Base-by-base conservation (phyloP, 306 rosid species). In the barrel medic (Medicago truncatula) region DNA sequence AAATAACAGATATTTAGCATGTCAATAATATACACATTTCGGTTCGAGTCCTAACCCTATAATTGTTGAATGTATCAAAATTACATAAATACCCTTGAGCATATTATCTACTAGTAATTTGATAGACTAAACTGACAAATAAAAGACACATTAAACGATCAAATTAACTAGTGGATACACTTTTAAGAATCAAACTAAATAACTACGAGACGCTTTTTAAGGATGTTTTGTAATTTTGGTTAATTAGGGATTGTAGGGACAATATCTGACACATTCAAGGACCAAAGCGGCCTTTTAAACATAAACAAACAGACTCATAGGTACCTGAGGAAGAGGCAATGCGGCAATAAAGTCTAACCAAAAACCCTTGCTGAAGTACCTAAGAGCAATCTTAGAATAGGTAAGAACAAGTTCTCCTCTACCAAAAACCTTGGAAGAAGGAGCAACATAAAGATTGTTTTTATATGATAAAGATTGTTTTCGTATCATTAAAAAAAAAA, bases 391-490 rank as follows among this genome's bases (percentile, higher is more conserved):
- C 81, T 87, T 84, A 52, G 85, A 76, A 79, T 84, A 67, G 5
- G 80, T 67, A 58, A 87, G 61, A 67, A 87, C 85, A 74, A 87
- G 90, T 41, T 87, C 90, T 63, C 90, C 90, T 79, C 90, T 84
- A 64, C 90, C 90, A 74, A 87, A 87, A 54, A 87, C 85, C 44
- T 83, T 67, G 0, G 90, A 87, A 75, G 90, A 87, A 76, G 90
- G 90, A 40, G 90, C 90, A 39, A 87, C 78, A 66, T 82, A 87
- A n/a, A n/a, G n/a, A n/a, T n/a, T n/a, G n/a, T n/a, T n/a, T n/a
- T n/a, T n/a, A n/a, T n/a, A n/a, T n/a, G n/a, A n/a, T n/a, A n/a
- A n/a, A n/a, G n/a, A n/a, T n/a, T n/a, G n/a, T n/a, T n/a, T n/a
- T n/a, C n/a, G n/a, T n/a, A n/a, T n/a, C n/a, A n/a, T n/a, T n/a